Evolutionary conservation across 2,329 filamentous ascomycete species (phyloP).

Genomic region (Sporothrix protearum): DNA sequence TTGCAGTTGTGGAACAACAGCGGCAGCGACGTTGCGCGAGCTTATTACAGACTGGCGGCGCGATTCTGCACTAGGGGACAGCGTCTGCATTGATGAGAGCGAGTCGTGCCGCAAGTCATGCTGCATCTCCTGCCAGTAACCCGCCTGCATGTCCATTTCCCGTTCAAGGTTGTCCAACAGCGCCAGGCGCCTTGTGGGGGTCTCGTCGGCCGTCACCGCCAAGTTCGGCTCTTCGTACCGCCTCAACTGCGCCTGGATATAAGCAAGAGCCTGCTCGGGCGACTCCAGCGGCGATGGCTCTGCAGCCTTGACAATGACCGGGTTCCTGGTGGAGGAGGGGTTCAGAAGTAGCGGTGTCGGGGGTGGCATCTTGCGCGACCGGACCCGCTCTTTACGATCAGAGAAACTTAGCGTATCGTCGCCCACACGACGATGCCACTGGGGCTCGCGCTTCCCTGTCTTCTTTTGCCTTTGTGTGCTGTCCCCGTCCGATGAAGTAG

Average conservation of each 20-base stretch:
- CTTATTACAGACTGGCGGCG: slow-evolving; percentile 33
- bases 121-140: slow-evolving; percentile 58
- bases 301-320: slow-evolving; percentile 44
- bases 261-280: slow-evolving; percentile 46
- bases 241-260: slow-evolving; percentile 52
- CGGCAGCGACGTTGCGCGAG: slow-evolving; percentile 13
- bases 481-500: slow-evolving; percentile 16
- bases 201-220: slow-evolving; percentile 35
- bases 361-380: slow-evolving; percentile 52
- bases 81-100: slow-evolving; percentile 44
- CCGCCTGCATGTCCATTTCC: slow-evolving; percentile 60
- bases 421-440: slow-evolving; percentile 57
- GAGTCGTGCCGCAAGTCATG: slow-evolving; percentile 51
- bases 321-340: slow-evolving; percentile 40
- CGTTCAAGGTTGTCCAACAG: slow-evolving; percentile 58
- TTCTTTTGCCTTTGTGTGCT: background rate
- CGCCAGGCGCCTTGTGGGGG: slow-evolving; percentile 43
- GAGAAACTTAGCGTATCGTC: slow-evolving; percentile 59
- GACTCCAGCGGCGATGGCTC: slow-evolving; percentile 54
- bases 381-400: slow-evolving; percentile 44
- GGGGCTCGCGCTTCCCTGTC: slow-evolving; percentile 31
- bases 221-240: slow-evolving; percentile 44
- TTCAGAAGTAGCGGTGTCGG: slow-evolving; percentile 55
- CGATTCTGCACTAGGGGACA: slow-evolving; percentile 35
- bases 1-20: slow-evolving; percentile 17